Evolutionary conservation across 1,139 yeast species (phyloP).

Genomic region (Magnusiomyces suaveolens): DNA sequence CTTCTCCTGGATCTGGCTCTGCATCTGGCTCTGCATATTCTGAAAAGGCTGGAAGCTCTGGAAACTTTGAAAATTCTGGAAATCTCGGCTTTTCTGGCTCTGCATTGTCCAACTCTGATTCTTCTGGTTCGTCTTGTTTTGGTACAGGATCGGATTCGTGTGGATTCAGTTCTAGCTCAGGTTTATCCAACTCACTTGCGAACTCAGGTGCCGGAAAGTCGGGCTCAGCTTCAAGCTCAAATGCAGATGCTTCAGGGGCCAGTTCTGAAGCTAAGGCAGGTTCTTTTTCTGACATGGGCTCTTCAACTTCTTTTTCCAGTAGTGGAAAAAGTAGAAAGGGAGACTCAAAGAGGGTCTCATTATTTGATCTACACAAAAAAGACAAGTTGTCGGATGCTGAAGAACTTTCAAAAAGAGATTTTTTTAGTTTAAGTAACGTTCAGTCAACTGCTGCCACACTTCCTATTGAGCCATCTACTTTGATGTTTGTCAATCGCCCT

Average conservation of each 20-base stretch:
- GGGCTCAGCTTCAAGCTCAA: not conserved
- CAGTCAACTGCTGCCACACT: too few species aligned
- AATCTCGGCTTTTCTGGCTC: too few species aligned
- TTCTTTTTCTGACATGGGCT: not conserved
- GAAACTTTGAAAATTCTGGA: not conserved
- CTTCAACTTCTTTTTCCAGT: not conserved
- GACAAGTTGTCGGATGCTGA: too few species aligned
- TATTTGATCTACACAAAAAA: too few species aligned
- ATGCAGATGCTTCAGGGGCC: not conserved
- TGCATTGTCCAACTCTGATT: too few species aligned
- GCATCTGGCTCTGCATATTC: not conserved
- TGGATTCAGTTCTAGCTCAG: not conserved
- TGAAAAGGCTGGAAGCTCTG: not conserved
- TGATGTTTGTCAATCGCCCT: too few species aligned
- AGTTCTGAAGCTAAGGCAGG: not conserved
- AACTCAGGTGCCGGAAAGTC: not conserved
- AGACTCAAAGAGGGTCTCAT: too few species aligned
- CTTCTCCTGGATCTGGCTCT: not conserved
- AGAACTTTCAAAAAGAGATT: too few species aligned
- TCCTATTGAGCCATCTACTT: too few species aligned
- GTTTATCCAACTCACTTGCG: not conserved
- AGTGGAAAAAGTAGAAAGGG: not conserved
- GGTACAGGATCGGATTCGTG: not conserved
- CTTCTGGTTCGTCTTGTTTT: not conserved
- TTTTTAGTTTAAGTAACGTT: too few species aligned